These are phyloP conservation scores for Populus hybrid DNA, from an alignment of 441 rosid genomes.

Conservation along the genomic window DNA sequence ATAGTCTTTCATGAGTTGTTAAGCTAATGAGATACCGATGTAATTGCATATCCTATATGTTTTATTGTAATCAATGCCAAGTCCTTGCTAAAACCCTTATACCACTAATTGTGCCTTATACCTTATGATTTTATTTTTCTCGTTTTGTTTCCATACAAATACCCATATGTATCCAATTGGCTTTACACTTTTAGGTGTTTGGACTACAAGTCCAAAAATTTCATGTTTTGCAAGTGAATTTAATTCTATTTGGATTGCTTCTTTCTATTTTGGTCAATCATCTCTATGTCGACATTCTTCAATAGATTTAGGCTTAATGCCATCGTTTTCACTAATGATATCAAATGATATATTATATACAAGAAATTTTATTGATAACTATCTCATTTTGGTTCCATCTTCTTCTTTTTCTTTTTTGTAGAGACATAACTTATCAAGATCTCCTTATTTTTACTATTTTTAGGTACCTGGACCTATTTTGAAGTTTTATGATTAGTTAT, in stretches of 20 bases:
- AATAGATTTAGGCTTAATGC: neutral
- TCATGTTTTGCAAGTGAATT: no score
- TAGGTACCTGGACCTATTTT: no score
- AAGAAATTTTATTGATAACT: neutral
- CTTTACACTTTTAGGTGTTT: neutral
- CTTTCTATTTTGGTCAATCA: neutral
- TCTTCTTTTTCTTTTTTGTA: no score
- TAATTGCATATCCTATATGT: no score
- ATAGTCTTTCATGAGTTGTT: no score
- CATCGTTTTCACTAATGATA: neutral
- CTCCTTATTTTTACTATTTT: no score
- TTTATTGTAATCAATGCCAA: no score
- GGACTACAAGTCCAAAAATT: no score
- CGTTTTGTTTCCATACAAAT: neutral
- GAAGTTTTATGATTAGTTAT: no score
- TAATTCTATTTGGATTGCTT: neutral
- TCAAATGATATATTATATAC: neutral
- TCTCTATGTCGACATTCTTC: neutral
- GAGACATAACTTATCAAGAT: neutral
- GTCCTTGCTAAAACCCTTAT: neutral
- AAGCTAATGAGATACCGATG: no score
- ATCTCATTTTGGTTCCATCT: no score
- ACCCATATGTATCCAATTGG: neutral
- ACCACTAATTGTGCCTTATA: neutral
- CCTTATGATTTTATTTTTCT: neutral